Percentiles rank a stretch among this genome's conserved stretches.
Evolutionary conservation across 441 rosid genomes (phyloP).

Genomic region (Daphne laureola): DNA sequence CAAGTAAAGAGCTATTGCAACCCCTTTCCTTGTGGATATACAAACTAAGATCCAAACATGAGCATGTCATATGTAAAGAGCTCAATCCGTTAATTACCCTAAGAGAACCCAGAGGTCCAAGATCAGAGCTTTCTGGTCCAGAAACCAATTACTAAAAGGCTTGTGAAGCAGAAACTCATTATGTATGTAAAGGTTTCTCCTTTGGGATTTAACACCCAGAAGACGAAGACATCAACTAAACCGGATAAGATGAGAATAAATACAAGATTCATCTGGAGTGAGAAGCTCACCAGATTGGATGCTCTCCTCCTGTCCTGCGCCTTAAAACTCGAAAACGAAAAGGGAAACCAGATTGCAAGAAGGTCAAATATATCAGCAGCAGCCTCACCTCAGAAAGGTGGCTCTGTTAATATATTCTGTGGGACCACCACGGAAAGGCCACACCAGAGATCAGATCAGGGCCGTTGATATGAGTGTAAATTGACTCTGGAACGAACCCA

Average conservation of each 20-base stretch:
- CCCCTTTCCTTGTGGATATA: background rate
- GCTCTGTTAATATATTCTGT: conserved; percentile 2
- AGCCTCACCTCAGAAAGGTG: conserved; percentile 12
- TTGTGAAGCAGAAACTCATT: background rate
- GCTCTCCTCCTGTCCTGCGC: no score
- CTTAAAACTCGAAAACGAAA: conserved; percentile 2
- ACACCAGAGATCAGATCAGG: conserved; percentile 22
- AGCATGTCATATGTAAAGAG: conserved; percentile 1
- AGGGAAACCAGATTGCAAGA: background rate
- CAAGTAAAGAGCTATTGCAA: conserved; percentile 2
- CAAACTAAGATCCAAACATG: conserved; percentile 1
- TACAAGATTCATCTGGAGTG: background rate
- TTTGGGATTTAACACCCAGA: conserved; percentile 10
- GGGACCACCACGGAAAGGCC: conserved; percentile 14
- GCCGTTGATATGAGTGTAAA: conserved; percentile 11
- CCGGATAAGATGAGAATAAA: background rate
- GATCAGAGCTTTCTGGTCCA: background rate
- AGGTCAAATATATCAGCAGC: conserved; percentile 19
- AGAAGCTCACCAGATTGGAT: conserved; percentile 24
- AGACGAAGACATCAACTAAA: background rate
- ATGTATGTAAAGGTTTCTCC: conserved; percentile 4
- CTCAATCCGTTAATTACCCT: conserved; percentile 1
- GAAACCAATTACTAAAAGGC: conserved; percentile 10
- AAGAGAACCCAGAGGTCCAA: background rate
- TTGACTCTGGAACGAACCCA: conserved; percentile 4